Conservation (phyloP, 176 grass and related monocot genomes). For the Triticum timopheevii region DNA sequence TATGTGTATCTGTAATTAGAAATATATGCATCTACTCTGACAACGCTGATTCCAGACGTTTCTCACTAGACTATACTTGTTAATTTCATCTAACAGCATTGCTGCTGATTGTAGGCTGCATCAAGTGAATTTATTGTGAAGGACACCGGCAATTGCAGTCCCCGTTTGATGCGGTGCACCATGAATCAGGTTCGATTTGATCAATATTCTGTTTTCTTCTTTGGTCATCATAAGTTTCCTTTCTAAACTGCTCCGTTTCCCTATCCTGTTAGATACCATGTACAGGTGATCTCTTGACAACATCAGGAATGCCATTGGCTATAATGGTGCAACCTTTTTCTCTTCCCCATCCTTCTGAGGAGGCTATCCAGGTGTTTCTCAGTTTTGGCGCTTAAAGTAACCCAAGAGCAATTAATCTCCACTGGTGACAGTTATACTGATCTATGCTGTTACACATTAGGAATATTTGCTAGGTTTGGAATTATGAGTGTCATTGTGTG, state of each 20-base stretch:
- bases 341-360: conserved; percentile 77
- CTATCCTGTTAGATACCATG: conserved; percentile 76
- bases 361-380: conserved; percentile 65
- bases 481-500: neutral
- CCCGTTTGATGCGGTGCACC: conserved; percentile 83
- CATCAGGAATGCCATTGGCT: conserved; percentile 80
- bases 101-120: conserved; percentile 47
- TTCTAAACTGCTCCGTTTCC: conserved; percentile 30
- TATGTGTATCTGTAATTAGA: conserved; percentile 39
- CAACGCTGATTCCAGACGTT: conserved; percentile 5
- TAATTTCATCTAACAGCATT: neutral
- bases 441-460: conserved; percentile 17
- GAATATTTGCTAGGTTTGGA: neutral
- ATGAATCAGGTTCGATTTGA: conserved; percentile 68
- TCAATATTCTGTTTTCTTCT: neutral
- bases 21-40: neutral
- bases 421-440: neutral
- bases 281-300: conserved; percentile 74
- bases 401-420: neutral
- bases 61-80: neutral
- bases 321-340: conserved; percentile 85
- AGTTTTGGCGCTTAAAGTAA: neutral
- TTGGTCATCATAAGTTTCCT: neutral
- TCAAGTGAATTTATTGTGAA: conserved; percentile 79
- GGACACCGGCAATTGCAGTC: conserved; percentile 83